phyloP scores from a whole-genome alignment of 2,329 filamentous ascomycete species.

The Orbilia oligospora region DNA sequence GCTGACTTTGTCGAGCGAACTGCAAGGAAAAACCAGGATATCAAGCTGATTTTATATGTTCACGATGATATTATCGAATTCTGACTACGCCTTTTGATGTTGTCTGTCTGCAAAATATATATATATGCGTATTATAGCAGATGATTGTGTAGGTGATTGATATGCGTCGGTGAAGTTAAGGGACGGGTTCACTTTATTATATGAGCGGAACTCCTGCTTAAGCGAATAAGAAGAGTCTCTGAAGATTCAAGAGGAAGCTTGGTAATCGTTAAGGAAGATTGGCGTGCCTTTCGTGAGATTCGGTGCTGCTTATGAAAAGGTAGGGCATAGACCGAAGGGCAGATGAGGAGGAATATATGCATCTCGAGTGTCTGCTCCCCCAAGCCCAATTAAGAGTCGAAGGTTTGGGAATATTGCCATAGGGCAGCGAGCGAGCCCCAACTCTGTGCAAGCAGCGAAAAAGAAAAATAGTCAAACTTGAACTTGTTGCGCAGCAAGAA shows the following conservation, averaged over 20 bases:
- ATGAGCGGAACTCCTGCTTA: conserved; percentile 59
- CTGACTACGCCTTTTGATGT: conserved; percentile 37
- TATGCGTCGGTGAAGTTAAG: conserved; percentile 16
- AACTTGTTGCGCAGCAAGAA: conserved; percentile 56
- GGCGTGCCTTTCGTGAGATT: conserved; percentile 61
- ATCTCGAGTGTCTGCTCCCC: conserved; percentile 54
- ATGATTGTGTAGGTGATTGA: background rate
- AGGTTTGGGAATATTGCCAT: conserved; percentile 51
- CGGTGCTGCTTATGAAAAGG: conserved; percentile 60
- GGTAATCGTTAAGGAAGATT: conserved; percentile 58
- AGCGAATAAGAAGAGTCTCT: conserved; percentile 61
- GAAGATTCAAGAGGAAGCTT: conserved; percentile 50
- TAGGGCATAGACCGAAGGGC: conserved; percentile 56
- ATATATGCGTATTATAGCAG: background rate
- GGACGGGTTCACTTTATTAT: conserved; percentile 37
- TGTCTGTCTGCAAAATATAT: background rate
- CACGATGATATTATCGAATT: conserved; percentile 50
- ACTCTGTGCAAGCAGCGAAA: conserved; percentile 13
- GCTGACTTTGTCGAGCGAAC: conserved; percentile 26
- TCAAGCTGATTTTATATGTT: conserved; percentile 34
- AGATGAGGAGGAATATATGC: conserved; percentile 60
- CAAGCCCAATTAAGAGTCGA: conserved; percentile 58
- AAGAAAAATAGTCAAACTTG: conserved; percentile 36
- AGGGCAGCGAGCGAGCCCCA: conserved; percentile 45
- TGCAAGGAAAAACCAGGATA: conserved; percentile 25